phyloP scores from a whole-genome alignment of 495 filamentous ascomycete genomes.

The Hypoxylon crocopeplum region DNA sequence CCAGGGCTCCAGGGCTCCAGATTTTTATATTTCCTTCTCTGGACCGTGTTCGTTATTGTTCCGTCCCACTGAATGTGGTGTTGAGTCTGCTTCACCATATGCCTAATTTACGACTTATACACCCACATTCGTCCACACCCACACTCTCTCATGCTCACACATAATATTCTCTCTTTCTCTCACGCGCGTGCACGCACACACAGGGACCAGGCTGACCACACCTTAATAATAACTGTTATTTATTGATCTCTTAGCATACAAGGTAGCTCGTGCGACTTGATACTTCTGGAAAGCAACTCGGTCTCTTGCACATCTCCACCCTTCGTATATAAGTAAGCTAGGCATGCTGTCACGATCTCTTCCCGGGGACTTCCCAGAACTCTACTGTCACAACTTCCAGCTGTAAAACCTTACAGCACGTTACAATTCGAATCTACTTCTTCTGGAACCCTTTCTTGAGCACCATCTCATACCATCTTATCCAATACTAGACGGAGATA shows the following conservation, averaged over 20 bases:
- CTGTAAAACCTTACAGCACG: not conserved
- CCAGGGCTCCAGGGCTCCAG: slow-evolving; percentile 31
- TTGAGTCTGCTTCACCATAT: slow-evolving; percentile 27
- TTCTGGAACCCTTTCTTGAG: slow-evolving; percentile 2
- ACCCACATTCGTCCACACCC: slow-evolving; percentile 9
- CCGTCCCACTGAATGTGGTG: slow-evolving; percentile 22
- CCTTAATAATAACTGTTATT: slow-evolving; percentile 32
- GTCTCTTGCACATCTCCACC: slow-evolving; percentile 30
- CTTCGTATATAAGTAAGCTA: slow-evolving; percentile 34
- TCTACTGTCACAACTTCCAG: slow-evolving; percentile 14
- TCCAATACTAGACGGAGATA: not conserved
- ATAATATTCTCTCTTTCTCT: slow-evolving; percentile 26
- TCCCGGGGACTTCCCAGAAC: slow-evolving; percentile 15
- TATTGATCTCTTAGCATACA: slow-evolving; percentile 28
- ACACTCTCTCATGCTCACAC: slow-evolving; percentile 19
- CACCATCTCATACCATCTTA: not conserved
- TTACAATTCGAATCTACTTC: slow-evolving; percentile 8
- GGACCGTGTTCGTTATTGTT: slow-evolving; percentile 23
- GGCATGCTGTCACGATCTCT: slow-evolving; percentile 32
- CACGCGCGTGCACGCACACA: slow-evolving; percentile 25
- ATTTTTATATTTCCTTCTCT: slow-evolving; percentile 25
- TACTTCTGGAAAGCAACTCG: slow-evolving; percentile 32
- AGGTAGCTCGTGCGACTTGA: slow-evolving; percentile 33
- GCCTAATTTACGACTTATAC: slow-evolving; percentile 36
- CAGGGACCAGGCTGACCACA: slow-evolving; percentile 37